Evolutionary conservation across 495 filamentous ascomycete species (phyloP).

Genomic region (Cercophora scortea): DNA sequence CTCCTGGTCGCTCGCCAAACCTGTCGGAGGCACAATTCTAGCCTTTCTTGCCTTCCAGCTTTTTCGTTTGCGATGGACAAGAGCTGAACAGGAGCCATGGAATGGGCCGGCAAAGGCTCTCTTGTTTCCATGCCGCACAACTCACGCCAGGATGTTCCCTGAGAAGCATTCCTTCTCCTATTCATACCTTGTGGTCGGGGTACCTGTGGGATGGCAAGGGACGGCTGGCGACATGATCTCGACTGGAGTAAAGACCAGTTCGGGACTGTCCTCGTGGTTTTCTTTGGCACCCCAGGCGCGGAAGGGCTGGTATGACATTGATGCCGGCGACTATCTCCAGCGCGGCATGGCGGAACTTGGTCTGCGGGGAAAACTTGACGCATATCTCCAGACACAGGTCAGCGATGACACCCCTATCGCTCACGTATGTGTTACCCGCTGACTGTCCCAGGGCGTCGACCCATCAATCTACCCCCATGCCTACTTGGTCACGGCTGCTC

Average conservation of each 20-base stretch:
- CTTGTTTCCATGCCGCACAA: slow-evolving; percentile 54
- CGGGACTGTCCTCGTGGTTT: slow-evolving; percentile 18
- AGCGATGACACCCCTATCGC: not conserved
- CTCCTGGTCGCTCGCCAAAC: not conserved
- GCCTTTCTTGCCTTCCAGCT: slow-evolving; percentile 7
- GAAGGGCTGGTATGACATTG: slow-evolving; percentile 48
- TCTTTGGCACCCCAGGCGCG: slow-evolving; percentile 9
- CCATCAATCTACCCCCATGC: slow-evolving; percentile 49
- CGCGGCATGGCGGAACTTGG: slow-evolving; percentile 39
- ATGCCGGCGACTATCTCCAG: slow-evolving; percentile 51
- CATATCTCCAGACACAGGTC: slow-evolving; percentile 47
- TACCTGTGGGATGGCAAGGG: slow-evolving; percentile 56
- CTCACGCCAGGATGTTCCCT: slow-evolving; percentile 54
- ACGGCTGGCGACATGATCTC: slow-evolving; percentile 47
- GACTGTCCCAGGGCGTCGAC: slow-evolving; percentile 37
- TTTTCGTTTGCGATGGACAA: not conserved
- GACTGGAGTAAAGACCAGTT: slow-evolving; percentile 24
- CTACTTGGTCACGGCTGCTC: slow-evolving; percentile 62
- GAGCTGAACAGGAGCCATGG: slow-evolving; percentile 3
- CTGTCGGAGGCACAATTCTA: not conserved
- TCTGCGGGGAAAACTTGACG: slow-evolving; percentile 50
- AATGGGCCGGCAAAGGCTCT: slow-evolving; percentile 17
- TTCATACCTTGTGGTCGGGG: slow-evolving; percentile 57
- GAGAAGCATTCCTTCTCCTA: slow-evolving; percentile 57
- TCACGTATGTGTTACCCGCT: slow-evolving; percentile 1